Evolutionary conservation across 306 rosid species (phyloP), one percentile per base, ranked within the genome.

Genomic region (Castanea crenata): DNA sequence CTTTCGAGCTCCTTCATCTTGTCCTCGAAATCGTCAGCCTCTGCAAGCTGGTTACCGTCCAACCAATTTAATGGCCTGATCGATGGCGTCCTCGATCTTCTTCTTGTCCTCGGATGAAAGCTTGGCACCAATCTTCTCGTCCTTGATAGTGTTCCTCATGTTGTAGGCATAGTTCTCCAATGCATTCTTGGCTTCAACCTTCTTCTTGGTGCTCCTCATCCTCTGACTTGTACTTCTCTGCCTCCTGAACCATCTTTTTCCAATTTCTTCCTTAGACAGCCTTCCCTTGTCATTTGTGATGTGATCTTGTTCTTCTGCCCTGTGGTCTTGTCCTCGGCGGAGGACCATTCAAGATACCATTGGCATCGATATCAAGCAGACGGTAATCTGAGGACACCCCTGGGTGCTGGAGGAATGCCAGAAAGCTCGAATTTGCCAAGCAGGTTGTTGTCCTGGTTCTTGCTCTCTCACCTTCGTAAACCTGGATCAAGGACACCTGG

Each of bases 151-250:
- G 87, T 84, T 87, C 76, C 91, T 87, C 91, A 90, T 88, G 77
- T 85, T 85, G 76, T 85, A 89, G 0, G 89, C 83, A 5, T 82
- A 87, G 59, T 88, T 84, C 52, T 92, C 97, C 80, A 90, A 58
- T 0, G 89, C 86, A 4, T 87, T 87, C 81, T 85, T 89, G 0
- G 90, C 79, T 3, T 85, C 90, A 0, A 88, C 92, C 86, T 85
- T 89, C 85, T 86, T 89, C 81, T 83, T 91, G 84, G 84, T 83
- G 89, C 41, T 88, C 92, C 29, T 91, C 97, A 0, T 91, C 97
- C 61, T 91, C 92, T 0, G 85, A 86, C 86, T 88, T 90, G 88
- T 92, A 87, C 80, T 85, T 87, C 82, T 90, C 90, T 0, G 92
- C 94, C 68, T 88, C 94, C 35, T 87, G 78, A 0, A 90, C 87